Evolutionary conservation across 179 eudicot species (phyloP), one percentile per base, ranked within the genome.

Genomic region (Beta corolliflora): DNA sequence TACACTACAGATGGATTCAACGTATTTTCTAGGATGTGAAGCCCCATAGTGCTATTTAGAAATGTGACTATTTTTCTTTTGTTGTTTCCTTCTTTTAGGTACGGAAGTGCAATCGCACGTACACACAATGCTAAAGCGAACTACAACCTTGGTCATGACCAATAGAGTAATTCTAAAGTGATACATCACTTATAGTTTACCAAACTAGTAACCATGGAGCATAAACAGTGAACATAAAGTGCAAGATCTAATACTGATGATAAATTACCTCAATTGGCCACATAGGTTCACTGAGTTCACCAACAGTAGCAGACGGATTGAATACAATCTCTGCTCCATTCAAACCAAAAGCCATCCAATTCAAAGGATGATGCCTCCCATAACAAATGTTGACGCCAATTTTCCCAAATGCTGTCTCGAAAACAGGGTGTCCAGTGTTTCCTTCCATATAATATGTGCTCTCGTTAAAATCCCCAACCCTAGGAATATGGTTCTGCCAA

Each of bases 391-490:
- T 96, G 68, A 96, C 88, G 7, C 92, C 98, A 76, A 94, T 94
- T 87, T 91, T 96, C n/a, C 99, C 99, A 83, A 86, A 96, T 80
- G 90, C 92, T 16, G 99, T 96, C 89, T 96, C 93, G 81, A 94
- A 96, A 77, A 96, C 98, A 41, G 99, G 99, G 85, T 96, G 99
- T 73, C 98, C 98, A 36, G 99, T 96, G 76, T 96, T 94, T 66
- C 99, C 99, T 84, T 96, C 99, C 99, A 96, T 94, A 70, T 96
- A 96, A 85, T 92, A 96, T 23, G 97, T 94, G 84, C 99, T 96
- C 91, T 96, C 99, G n/a, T 94, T 93, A 87, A 96, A 96, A 84
- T 96, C 98, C 59, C 99, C 99, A 46, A 92, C 98, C 85, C 99
- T 87, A 21, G 99, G 98, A 77, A 96, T 94, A 86, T 96, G 99